phyloP scores from a whole-genome alignment of 306 rosid genomes.

The Lupinus albus region DNA sequence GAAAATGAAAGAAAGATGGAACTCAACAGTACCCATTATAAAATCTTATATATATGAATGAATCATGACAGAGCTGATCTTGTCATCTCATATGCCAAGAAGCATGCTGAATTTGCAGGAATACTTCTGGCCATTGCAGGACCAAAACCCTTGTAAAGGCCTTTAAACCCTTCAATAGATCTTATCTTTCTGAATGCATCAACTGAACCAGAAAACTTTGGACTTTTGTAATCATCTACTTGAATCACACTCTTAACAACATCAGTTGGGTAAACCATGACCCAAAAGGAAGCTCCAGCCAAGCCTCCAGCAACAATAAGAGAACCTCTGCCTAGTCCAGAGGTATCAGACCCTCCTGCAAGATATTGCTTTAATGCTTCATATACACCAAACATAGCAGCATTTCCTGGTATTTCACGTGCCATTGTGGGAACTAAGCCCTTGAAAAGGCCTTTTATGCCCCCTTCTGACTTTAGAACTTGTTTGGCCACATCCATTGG shows the following conservation, averaged over 20 bases:
- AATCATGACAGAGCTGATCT: slow-evolving; percentile 74
- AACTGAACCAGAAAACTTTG: slow-evolving; percentile 73
- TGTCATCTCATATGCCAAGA: slow-evolving; percentile 92
- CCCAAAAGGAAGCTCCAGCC: slow-evolving; percentile 88
- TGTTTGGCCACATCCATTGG: slow-evolving; percentile 93
- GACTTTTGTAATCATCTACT: slow-evolving; percentile 84
- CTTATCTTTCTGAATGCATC: slow-evolving; percentile 77
- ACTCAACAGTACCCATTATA: slow-evolving; percentile 24
- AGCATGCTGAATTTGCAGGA: slow-evolving; percentile 96
- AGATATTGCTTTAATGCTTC: slow-evolving; percentile 71
- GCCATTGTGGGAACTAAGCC: slow-evolving; percentile 90
- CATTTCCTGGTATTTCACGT: slow-evolving; percentile 94
- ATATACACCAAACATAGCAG: slow-evolving; percentile 86
- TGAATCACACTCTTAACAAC: slow-evolving; percentile 92
- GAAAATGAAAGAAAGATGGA: neutral
- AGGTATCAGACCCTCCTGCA: slow-evolving; percentile 87
- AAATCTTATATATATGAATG: slow-evolving; percentile 14
- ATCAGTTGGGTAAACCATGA: slow-evolving; percentile 78
- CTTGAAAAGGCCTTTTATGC: slow-evolving; percentile 78
- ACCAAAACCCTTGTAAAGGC: slow-evolving; percentile 92
- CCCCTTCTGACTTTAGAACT: slow-evolving; percentile 87
- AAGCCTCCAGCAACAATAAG: slow-evolving; percentile 83
- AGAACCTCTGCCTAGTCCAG: slow-evolving; percentile 81
- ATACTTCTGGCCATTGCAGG: slow-evolving; percentile 92
- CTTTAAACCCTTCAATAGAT: slow-evolving; percentile 75